Base-by-base conservation (phyloP, 176 grass and related monocot species). In the Zoysia pacifica region DNA sequence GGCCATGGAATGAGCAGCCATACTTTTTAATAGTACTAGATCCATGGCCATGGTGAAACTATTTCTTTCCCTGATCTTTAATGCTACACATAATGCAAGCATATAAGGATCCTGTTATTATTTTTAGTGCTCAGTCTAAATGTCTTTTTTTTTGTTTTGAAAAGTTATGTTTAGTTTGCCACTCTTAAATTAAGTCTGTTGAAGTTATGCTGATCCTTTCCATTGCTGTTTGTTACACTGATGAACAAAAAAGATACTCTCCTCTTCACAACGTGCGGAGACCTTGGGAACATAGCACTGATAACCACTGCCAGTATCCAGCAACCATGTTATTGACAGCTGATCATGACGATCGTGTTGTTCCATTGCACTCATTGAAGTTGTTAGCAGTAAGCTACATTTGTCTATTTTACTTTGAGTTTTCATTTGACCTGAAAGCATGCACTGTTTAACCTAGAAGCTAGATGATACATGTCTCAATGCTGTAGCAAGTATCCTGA, bases 291-390 rank as follows among this genome's bases (percentile, higher is more conserved):
- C 87, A 94, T 76, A 85, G 62, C 53, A 70, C 83, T 66, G 70
- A 73, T 72, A 35, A 60, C 39, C 14, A 79, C 76, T 87, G 55
- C 63, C 91, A 93, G 62, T 93, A 94, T 80, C 89, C 94, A 62
- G 75, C 94, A 73, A 92, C 82, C 67, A 94, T 97, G 91, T 62
- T 97, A 38, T 89, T 97, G 76, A 97, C 91, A 53, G 94, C 89
- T 79, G 91, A 94, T 81, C 94, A 97, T 62, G 94, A 97, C 73
- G 94, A 97, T 53, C 94, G 89, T 69, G 94, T 97, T 64, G 94
- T 97, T 39, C 94, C 94, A 48, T 87, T 94, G 76, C 94, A 97
- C 70, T 97, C 94, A 51, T 72, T 97, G 87, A 97, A 97, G 80
- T 67, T 94, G 48, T 82, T 97, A 83, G 91, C 94, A 36, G 94